Percentiles rank a stretch among this genome's conserved stretches.
phyloP scores from a whole-genome alignment of 371 early-diverging fungal species.

The Mycotypha africana region DNA sequence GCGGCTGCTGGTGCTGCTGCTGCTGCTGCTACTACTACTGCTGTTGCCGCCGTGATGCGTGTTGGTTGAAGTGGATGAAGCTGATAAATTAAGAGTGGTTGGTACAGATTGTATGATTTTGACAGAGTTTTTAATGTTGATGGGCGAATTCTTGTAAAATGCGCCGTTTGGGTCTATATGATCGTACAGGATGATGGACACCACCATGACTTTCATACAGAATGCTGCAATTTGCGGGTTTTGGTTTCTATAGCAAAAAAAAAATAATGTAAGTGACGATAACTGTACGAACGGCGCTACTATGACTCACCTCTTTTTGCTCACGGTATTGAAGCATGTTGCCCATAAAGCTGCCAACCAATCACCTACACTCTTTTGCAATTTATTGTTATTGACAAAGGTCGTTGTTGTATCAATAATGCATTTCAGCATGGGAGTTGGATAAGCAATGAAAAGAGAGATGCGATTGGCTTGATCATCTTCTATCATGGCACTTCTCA shows the following conservation, averaged over 20 bases:
- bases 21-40: too few relatives aligned
- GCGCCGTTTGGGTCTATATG: conserved; percentile 80
- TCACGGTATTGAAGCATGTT: conserved; percentile 64
- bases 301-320: conserved; percentile 43
- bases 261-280: too few relatives aligned
- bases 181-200: conserved; percentile 86
- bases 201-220: conserved; percentile 83
- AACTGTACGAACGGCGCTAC: neutral
- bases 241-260: too few relatives aligned
- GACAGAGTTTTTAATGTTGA: conserved; percentile 72
- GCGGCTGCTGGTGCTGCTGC: too few relatives aligned
- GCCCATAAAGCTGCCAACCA: conserved; percentile 64
- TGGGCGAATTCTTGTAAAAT: conserved; percentile 67
- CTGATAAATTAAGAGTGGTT: too few relatives aligned
- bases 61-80: too few relatives aligned
- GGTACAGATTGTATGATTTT: conserved; percentile 62
- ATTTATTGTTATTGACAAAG: conserved; percentile 42
- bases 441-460: conserved; percentile 92
- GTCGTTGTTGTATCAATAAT: conserved; percentile 71
- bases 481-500: conserved; percentile 63
- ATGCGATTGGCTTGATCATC: conserved; percentile 90
- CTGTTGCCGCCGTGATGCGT: too few relatives aligned
- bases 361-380: conserved; percentile 54
- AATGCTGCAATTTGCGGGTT: conserved; percentile 25
- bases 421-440: conserved; percentile 86